Percentiles rank a stretch among this genome's conserved stretches.
phyloP scores from a whole-genome alignment of 1,284 basidiomycete genomes.

The Volvariella volvacea region DNA sequence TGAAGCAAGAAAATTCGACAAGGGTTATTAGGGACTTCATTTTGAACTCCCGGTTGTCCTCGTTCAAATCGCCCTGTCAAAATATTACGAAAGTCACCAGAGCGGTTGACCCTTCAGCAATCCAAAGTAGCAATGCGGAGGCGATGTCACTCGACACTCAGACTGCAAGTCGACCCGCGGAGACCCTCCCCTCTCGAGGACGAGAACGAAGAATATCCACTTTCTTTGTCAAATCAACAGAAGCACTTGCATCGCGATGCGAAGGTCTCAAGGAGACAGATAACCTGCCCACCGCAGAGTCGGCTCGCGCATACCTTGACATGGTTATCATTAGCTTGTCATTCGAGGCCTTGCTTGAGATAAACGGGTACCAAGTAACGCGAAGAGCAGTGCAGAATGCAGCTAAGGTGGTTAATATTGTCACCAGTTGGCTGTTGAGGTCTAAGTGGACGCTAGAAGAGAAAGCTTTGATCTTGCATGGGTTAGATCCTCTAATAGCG shows the following conservation, averaged over 20 bases:
- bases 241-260: slow-evolving; percentile 45
- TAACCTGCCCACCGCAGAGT: slow-evolving; percentile 46
- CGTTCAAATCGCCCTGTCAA: slow-evolving; percentile 19
- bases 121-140: neutral
- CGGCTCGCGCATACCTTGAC: slow-evolving; percentile 62
- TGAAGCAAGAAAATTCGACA: slow-evolving; percentile 52
- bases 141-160: neutral
- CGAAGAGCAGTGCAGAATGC: slow-evolving; percentile 56
- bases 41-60: slow-evolving; percentile 56
- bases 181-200: slow-evolving; percentile 36
- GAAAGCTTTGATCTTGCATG: slow-evolving; percentile 52
- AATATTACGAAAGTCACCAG: neutral
- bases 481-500: slow-evolving; percentile 56
- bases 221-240: slow-evolving; percentile 56
- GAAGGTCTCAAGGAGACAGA: slow-evolving; percentile 28
- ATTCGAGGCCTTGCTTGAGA: slow-evolving; percentile 61
- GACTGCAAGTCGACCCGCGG: slow-evolving; percentile 11
- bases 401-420: slow-evolving; percentile 43
- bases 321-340: slow-evolving; percentile 54
- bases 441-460: slow-evolving; percentile 54
- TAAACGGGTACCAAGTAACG: slow-evolving; percentile 57
- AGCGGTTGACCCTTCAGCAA: too few relatives aligned
- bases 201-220: slow-evolving; percentile 61
- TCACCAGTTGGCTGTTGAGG: slow-evolving; percentile 36
- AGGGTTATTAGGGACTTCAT: slow-evolving; percentile 64